Conservation (phyloP, 2,329 filamentous ascomycete genomes). For the Pseudogymnoascus verrucosus region DNA sequence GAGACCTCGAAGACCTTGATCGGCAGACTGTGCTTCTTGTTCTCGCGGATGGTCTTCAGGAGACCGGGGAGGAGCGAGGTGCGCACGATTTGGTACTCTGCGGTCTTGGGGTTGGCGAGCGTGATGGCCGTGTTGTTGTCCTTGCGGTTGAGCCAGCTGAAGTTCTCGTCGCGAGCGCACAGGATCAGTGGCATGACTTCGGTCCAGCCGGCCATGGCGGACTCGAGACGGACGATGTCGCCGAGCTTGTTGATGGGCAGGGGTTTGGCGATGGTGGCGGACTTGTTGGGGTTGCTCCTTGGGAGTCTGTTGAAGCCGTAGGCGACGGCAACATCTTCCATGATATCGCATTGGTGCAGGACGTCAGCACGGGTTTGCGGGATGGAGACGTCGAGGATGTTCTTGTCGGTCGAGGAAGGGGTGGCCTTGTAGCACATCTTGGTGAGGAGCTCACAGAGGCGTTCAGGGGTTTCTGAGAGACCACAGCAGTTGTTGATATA, state of each 20-base stretch:
- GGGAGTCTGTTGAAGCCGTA: slow-evolving; percentile 98
- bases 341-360: slow-evolving; percentile 93
- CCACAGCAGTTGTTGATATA: slow-evolving; percentile 94
- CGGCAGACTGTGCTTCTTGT: slow-evolving; percentile 79
- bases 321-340: slow-evolving; percentile 95
- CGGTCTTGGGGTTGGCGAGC: slow-evolving; percentile 86
- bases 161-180: slow-evolving; percentile 98
- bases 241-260: slow-evolving; percentile 88
- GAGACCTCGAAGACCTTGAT: slow-evolving; percentile 90
- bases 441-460: slow-evolving; percentile 70
- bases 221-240: slow-evolving; percentile 83
- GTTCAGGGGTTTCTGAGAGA: slow-evolving; percentile 62
- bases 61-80: slow-evolving; percentile 80
- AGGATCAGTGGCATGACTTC: slow-evolving; percentile 95
- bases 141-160: slow-evolving; percentile 83
- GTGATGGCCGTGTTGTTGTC: slow-evolving; percentile 81
- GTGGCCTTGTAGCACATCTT: slow-evolving; percentile 85
- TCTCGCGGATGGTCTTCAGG: slow-evolving; percentile 88
- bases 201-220: slow-evolving; percentile 90
- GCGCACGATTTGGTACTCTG: slow-evolving; percentile 87
- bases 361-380: slow-evolving; percentile 90
- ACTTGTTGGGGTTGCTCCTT: slow-evolving; percentile 75
- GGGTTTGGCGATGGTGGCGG: slow-evolving; percentile 77
- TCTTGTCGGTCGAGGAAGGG: slow-evolving; percentile 60
- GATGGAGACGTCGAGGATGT: slow-evolving; percentile 72